Conservation (phyloP, 2,329 filamentous ascomycete genomes). For the Cladophialophora psammophila region DNA sequence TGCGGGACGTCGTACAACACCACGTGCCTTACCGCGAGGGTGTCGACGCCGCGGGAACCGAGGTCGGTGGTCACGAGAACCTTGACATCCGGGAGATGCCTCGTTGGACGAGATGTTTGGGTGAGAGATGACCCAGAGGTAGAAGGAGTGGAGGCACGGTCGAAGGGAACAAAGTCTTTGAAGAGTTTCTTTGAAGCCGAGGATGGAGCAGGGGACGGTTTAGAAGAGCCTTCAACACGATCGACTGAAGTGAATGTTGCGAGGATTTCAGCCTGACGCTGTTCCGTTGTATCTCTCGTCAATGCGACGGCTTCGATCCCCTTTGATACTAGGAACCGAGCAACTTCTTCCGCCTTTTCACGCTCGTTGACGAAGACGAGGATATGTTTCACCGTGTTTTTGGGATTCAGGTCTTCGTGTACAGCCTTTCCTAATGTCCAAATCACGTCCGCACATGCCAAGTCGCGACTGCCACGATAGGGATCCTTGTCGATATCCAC, state of each 20-base stretch:
- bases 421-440: conserved; percentile 88
- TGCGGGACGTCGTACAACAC: conserved; percentile 98
- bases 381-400: conserved; percentile 72
- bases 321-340: conserved; percentile 79
- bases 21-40: conserved; percentile 86
- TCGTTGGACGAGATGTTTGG: conserved; percentile 46
- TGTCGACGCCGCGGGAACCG: conserved; percentile 92
- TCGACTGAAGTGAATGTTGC: conserved; percentile 70
- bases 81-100: conserved; percentile 76
- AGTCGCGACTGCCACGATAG: conserved; percentile 88
- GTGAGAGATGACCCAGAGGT: conserved; percentile 32
- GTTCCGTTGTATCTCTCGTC: conserved; percentile 81
- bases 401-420: conserved; percentile 64
- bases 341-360: conserved; percentile 82
- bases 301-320: conserved; percentile 88
- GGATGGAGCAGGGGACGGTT: conserved; percentile 29
- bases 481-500: conserved; percentile 92
- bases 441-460: conserved; percentile 94
- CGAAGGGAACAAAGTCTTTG: conserved; percentile 51
- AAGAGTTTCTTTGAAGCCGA: conserved; percentile 25
- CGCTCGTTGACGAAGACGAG: conserved; percentile 97
- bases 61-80: conserved; percentile 95
- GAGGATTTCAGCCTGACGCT: conserved; percentile 78
- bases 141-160: conserved; percentile 47
- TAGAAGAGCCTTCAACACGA: conserved; percentile 35